These are phyloP conservation scores for Odonthalia washingtoniensis DNA, from an alignment of 31 red algal species.

Conservation along the genomic window DNA sequence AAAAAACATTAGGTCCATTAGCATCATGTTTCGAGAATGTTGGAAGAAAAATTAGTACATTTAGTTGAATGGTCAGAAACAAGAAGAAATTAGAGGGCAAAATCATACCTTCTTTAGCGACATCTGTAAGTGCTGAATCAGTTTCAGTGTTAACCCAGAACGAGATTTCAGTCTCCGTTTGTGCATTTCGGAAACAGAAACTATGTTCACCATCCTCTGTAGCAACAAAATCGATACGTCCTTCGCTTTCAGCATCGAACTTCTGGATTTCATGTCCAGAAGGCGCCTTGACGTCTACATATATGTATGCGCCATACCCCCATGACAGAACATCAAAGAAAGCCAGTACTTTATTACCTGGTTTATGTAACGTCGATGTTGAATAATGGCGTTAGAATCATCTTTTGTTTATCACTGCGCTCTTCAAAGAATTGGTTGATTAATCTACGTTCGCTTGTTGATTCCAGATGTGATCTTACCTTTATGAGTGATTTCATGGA, in stretches of 20 bases:
- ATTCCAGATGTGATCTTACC: conserved; percentile 53
- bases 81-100: not conserved
- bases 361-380: not conserved
- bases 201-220: conserved; percentile 84
- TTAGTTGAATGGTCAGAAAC: not conserved
- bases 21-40: not conserved
- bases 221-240: conserved; percentile 80
- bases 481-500: conserved; percentile 93
- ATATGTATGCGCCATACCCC: conserved; percentile 88
- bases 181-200: conserved; percentile 85
- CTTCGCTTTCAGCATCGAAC: conserved; percentile 82
- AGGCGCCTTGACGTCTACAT: conserved; percentile 70
- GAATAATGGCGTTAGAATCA: not conserved
- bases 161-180: conserved; percentile 83
- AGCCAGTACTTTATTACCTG: conserved; percentile 84
- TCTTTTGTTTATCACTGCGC: too few species aligned
- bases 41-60: not conserved
- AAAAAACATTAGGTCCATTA: not conserved
- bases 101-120: conserved; percentile 80
- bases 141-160: conserved; percentile 89
- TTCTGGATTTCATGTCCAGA: conserved; percentile 69
- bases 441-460: too few species aligned
- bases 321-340: conserved; percentile 90
- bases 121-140: conserved; percentile 75
- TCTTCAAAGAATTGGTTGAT: too few species aligned